Base-by-base conservation (phyloP, 441 rosid genomes). In the Gossypium trilobum region DNA sequence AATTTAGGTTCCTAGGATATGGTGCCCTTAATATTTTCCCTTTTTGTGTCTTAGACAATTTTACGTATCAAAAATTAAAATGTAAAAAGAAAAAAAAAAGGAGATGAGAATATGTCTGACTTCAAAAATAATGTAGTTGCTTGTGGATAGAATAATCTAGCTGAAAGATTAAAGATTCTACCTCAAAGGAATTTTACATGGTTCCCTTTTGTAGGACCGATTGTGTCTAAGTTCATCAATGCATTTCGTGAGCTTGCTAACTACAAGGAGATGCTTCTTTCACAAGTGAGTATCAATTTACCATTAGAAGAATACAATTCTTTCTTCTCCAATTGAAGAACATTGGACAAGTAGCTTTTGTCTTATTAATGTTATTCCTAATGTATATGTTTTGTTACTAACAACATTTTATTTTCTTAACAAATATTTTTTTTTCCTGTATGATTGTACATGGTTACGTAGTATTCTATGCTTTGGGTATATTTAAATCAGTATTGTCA, bases 221-320 rank as follows among this genome's bases (percentile, higher is more conserved):
- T 93, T 73, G 81, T 93, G 60, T 84, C 93, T 60, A 91, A 86
- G 83, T 93, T 93, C 79, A 70, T 87, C 74, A 83, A 84, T 80
- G 86, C 89, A 29, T 85, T 93, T 79, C 90, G 85, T 44, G 98
- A 93, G 85, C 87, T 93, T 83, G 84, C 92, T 75, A 79, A 91
- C 54, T 87, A 86, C 69, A 91, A 91, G 78, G 98, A 93, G 89
- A 85, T 93, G 78, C 89, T 93, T 67, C 85, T 87, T 81, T 88
- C 98, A 73, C 93, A 93, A 83, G 95, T 93, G 81, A 85, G 90
- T 83, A 42, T 76, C 79, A 58, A 69, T 55, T 54, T 73, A 68
- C 68, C 39, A 33, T 65, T 55, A 67, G 14, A 67, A 48, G 27
- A 74, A 36, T 36, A 13, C 29, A 33, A 23, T 73, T 46, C 31